phyloP scores from a whole-genome alignment of 306 rosid species.

The Acacia acuminata region DNA sequence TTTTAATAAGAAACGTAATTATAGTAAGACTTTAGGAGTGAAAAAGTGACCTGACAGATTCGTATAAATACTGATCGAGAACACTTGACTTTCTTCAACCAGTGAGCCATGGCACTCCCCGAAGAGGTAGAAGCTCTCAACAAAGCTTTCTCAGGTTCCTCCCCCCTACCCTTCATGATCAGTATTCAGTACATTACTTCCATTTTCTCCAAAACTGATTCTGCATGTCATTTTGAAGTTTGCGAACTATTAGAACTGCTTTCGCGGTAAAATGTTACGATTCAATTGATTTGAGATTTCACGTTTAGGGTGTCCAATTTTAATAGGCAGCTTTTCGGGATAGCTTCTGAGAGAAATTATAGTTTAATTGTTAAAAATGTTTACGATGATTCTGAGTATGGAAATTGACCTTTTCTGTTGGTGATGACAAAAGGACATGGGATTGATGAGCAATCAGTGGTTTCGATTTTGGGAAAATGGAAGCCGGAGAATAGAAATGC shows the following conservation, averaged over 20 bases:
- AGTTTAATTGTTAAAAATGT: neutral
- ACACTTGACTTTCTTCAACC: neutral
- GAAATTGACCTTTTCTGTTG: neutral
- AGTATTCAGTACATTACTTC: neutral
- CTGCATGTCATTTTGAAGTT: neutral
- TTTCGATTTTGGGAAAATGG: conserved; percentile 72
- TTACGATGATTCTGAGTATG: neutral
- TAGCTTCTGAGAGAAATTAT: neutral
- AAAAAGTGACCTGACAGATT: conserved; percentile 28
- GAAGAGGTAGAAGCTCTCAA: conserved; percentile 62
- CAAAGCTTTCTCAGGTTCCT: conserved; percentile 82
- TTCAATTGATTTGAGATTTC: neutral
- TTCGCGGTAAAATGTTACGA: neutral
- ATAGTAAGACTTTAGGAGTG: neutral
- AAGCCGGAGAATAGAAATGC: conserved; percentile 54
- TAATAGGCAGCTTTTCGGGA: neutral
- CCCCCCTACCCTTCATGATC: neutral
- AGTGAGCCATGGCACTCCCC: conserved; percentile 48
- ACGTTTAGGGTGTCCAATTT: neutral
- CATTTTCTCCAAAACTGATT: neutral
- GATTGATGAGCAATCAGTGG: conserved; percentile 73
- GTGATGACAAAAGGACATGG: conserved; percentile 65
- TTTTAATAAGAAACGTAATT: neutral
- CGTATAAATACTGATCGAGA: conserved; percentile 25
- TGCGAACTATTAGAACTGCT: neutral